Base-by-base conservation (phyloP, 352 stramenopile genomes). In the Aphanomyces stellatus region DNA sequence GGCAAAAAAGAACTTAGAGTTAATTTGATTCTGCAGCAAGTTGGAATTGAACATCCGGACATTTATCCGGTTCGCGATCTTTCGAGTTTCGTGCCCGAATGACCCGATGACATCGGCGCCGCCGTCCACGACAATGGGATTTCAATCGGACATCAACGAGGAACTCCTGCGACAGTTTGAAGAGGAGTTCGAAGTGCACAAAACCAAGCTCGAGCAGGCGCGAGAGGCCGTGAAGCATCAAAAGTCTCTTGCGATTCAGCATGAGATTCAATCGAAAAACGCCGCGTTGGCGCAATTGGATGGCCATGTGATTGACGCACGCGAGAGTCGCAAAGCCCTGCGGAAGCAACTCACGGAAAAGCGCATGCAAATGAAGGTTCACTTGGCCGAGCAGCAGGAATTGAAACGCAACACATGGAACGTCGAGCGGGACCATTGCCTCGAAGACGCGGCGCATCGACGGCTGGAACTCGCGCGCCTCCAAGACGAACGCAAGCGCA, bases 161-260 rank as follows among this genome's bases (percentile, higher is more conserved):
- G 49, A 57, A 11, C 30, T 57, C 17, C 27, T 57, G 25, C 49
- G 49, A 13, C 49, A 57, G 19, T 57, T 57, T 35, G 49, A 57
- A 37, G 49, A 57, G 10, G 49, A 57, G 25, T 35, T 57, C 8
- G 49, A 57, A 22, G 49, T 7, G 7, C 49, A 57, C 17, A 57
- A n/a, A 30, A n/a, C 30, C 25, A 57, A 57, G 30, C 17, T 57
- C 13, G 49, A 57, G 49, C 49, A 57, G 33, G 49, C 49, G 11
- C 49, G 49, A 7, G 49, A 57, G 22, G 15, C 30, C 13, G 10
- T 57, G 19, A 57, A 57, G 27, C 49, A 57, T 24, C 30, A 57
- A 30, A 57, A 57, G 28, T 57, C 49, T 22, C 25, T 57, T 30
- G 49, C 19, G 13, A 37, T 57, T n/a, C 49, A 35, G 19, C 17